phyloP scores from a whole-genome alignment of 169 alveolate species.

The Toxoplasma gondii region DNA sequence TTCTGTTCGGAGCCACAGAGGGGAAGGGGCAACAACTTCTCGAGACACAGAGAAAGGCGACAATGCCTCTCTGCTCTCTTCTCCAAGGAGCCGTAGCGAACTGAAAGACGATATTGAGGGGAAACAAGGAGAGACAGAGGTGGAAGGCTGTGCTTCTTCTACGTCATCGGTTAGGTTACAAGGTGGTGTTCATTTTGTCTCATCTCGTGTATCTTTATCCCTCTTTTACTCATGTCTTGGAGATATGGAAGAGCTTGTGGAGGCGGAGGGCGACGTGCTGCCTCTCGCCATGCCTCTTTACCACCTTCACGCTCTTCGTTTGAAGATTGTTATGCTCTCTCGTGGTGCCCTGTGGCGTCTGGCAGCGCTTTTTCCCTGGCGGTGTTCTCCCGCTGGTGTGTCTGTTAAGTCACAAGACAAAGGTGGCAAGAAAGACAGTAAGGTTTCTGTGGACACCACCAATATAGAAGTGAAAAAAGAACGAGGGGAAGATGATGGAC shows the following conservation, averaged over 20 bases:
- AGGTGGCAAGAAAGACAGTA: neutral
- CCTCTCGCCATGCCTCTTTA: constrained; percentile 56
- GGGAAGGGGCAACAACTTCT: neutral
- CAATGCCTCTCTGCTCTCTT: neutral
- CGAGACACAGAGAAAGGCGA: neutral
- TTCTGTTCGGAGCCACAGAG: neutral
- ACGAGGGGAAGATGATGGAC: neutral
- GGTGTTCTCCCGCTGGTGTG: neutral
- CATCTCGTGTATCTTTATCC: constrained; percentile 53
- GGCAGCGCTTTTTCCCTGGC: constrained; percentile 68
- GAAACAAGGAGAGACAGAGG: neutral
- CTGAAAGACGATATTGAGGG: neutral
- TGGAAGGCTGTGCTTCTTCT: neutral
- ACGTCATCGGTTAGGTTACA: neutral
- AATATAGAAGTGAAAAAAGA: constrained; percentile 27
- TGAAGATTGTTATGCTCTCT: constrained; percentile 51
- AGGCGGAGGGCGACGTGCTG: constrained; percentile 63
- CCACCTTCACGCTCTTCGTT: constrained; percentile 58
- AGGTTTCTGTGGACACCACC: neutral
- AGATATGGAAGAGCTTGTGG: constrained; percentile 60
- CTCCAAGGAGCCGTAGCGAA: neutral
- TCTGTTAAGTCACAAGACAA: neutral
- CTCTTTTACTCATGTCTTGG: constrained; percentile 25
- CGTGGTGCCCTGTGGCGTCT: constrained; percentile 59
- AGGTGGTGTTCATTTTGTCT: constrained; percentile 4